Conservation (phyloP, 306 rosid genomes). For the Fagus crenata region DNA sequence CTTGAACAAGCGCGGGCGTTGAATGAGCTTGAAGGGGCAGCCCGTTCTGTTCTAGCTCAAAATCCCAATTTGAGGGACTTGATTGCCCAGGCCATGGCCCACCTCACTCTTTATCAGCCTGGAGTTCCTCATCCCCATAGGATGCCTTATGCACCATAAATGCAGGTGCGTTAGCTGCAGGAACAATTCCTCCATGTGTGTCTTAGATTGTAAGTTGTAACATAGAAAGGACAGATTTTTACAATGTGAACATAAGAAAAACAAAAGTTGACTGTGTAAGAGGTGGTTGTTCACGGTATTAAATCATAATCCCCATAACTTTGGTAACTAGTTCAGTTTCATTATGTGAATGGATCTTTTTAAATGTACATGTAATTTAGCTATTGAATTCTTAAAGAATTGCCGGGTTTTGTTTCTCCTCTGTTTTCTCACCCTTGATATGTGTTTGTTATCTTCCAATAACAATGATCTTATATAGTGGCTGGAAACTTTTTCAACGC, state of each 20-base stretch:
- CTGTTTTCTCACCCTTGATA: not conserved
- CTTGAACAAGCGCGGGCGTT: slow-evolving; percentile 73
- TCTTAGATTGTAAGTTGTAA: slow-evolving; percentile 35
- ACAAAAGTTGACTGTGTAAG: not conserved
- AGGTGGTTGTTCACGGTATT: not conserved
- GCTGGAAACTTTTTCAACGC: not conserved
- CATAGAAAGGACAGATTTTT: slow-evolving; percentile 9
- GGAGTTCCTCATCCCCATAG: slow-evolving; percentile 70
- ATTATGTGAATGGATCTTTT: slow-evolving; percentile 22
- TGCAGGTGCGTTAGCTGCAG: slow-evolving; percentile 13
- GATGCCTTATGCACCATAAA: slow-evolving; percentile 45
- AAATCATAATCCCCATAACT: slow-evolving; percentile 7
- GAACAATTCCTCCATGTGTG: slow-evolving; percentile 39
- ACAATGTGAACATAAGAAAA: not conserved
- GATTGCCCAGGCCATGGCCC: slow-evolving; percentile 56
- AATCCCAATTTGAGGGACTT: slow-evolving; percentile 63
- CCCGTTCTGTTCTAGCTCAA: slow-evolving; percentile 60
- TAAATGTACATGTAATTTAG: not conserved
- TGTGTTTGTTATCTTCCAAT: not conserved
- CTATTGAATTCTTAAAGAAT: slow-evolving; percentile 15
- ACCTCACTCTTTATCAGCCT: slow-evolving; percentile 80
- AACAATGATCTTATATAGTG: not conserved
- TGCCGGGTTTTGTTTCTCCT: slow-evolving; percentile 13
- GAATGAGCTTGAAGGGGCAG: slow-evolving; percentile 62
- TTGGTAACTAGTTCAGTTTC: slow-evolving; percentile 5